A percentile compares a stretch with the other conserved stretches of the same genome.
phyloP scores from a whole-genome alignment of 75 land plant species.

The Chamaecyparis obtusa region DNA sequence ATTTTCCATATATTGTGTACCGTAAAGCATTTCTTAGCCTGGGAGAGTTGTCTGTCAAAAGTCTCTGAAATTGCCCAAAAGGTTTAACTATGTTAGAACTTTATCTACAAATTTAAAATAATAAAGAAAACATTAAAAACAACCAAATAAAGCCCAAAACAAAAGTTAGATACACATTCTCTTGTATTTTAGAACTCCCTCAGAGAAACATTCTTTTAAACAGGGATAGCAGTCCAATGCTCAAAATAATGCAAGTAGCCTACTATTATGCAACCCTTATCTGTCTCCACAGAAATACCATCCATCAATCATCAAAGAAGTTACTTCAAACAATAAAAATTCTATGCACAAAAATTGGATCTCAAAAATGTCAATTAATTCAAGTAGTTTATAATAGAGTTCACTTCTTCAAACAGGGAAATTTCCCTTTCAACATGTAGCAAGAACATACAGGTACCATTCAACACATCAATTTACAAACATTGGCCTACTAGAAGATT shows the following conservation, averaged over 20 bases:
- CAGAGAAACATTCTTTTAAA: neutral
- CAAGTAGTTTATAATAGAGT: neutral
- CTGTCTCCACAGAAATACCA: neutral
- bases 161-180: neutral
- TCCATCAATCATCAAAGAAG: neutral
- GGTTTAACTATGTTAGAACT: conserved; percentile 1
- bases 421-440: neutral
- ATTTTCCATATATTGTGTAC: conserved; percentile 95
- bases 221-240: neutral
- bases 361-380: neutral
- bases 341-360: neutral
- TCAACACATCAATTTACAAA: neutral
- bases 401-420: neutral
- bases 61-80: conserved; percentile 51
- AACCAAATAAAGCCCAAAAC: neutral
- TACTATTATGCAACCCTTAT: neutral
- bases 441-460: neutral
- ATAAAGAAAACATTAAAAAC: neutral
- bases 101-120: neutral
- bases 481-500: neutral
- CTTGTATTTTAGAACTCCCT: neutral
- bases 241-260: neutral
- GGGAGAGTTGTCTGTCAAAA: conserved; percentile 94
- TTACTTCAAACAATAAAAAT: neutral
- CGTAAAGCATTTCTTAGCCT: conserved; percentile 86